A percentile compares a stretch with the other conserved stretches of the same genome.
Evolutionary conservation across 768 basidiomycete genomes (phyloP).

Genomic region (Floccularia luteovirens): DNA sequence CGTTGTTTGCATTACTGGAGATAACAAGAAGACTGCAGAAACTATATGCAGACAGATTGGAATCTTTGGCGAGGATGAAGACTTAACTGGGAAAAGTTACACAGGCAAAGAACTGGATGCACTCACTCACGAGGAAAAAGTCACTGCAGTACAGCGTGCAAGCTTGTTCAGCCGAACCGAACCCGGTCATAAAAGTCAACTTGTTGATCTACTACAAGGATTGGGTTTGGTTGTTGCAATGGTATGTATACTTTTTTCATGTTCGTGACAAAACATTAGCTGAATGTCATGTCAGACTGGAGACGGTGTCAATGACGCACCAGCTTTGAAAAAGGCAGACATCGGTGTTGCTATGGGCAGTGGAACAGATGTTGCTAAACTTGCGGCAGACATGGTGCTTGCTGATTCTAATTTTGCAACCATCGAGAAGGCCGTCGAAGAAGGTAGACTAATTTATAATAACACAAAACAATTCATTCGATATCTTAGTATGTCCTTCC

Average conservation of each 20-base stretch:
- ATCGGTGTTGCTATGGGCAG: slow-evolving; percentile 99
- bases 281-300: slow-evolving; percentile 53
- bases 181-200: slow-evolving; percentile 88
- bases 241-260: slow-evolving; percentile 32
- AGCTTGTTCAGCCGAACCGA: slow-evolving; percentile 91
- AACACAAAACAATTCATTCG: slow-evolving; percentile 99
- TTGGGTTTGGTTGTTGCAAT: slow-evolving; percentile 94
- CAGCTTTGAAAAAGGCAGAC: slow-evolving; percentile 93
- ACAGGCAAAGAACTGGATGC: slow-evolving; percentile 90
- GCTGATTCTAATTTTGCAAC: slow-evolving; percentile 97
- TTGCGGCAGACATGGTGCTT: slow-evolving; percentile 97
- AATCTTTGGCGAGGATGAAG: slow-evolving; percentile 81
- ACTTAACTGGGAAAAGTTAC: slow-evolving; percentile 91
- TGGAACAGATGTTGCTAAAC: slow-evolving; percentile 96
- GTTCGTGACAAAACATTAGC: neutral
- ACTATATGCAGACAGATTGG: slow-evolving; percentile 96
- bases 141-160: slow-evolving; percentile 80
- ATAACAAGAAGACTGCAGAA: slow-evolving; percentile 97
- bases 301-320: slow-evolving; percentile 98
- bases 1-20: slow-evolving; percentile 96
- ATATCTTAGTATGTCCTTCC: slow-evolving; percentile 72
- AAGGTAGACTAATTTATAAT: slow-evolving; percentile 96
- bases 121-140: slow-evolving; percentile 72
- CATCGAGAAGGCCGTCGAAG: slow-evolving; percentile 94
- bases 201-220: slow-evolving; percentile 90